Conservation (phyloP, 129 eudicot genomes). For the carrot (Daucus carota) region DNA sequence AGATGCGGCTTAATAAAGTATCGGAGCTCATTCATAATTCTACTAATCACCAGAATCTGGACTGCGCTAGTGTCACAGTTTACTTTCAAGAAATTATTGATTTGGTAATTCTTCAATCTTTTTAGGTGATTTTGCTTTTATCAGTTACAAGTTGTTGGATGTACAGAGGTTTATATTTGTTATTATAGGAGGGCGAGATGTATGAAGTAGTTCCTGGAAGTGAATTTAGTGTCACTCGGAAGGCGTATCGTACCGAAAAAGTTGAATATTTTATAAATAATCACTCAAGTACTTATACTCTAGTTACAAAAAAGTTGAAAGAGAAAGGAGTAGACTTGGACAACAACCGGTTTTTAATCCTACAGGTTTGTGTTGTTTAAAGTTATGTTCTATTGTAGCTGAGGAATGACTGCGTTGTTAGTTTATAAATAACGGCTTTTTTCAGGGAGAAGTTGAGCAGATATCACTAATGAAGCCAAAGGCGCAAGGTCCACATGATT, state of each 20-base stretch:
- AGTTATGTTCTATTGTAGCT: neutral
- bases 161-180: constrained; percentile 3
- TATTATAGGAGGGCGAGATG: constrained; percentile 61
- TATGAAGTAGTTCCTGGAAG: constrained; percentile 83
- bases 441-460: constrained; percentile 96
- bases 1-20: constrained; percentile 98
- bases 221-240: constrained; percentile 76
- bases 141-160: neutral
- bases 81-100: constrained; percentile 92
- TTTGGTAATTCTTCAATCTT: constrained; percentile 36
- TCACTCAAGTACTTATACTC: constrained; percentile 68
- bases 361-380: constrained; percentile 50
- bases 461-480: constrained; percentile 96
- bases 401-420: neutral
- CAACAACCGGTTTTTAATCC: constrained; percentile 89
- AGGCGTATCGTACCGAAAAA: constrained; percentile 79
- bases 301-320: constrained; percentile 70
- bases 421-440: neutral
- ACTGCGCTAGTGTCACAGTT: constrained; percentile 91
- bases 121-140: neutral
- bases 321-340: constrained; percentile 97
- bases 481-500: constrained; percentile 92
- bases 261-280: constrained; percentile 77
- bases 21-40: constrained; percentile 98
- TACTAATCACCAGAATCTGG: constrained; percentile 81